phyloP scores from a whole-genome alignment of 495 filamentous ascomycete genomes.

The Podospora pseudocomata region DNA sequence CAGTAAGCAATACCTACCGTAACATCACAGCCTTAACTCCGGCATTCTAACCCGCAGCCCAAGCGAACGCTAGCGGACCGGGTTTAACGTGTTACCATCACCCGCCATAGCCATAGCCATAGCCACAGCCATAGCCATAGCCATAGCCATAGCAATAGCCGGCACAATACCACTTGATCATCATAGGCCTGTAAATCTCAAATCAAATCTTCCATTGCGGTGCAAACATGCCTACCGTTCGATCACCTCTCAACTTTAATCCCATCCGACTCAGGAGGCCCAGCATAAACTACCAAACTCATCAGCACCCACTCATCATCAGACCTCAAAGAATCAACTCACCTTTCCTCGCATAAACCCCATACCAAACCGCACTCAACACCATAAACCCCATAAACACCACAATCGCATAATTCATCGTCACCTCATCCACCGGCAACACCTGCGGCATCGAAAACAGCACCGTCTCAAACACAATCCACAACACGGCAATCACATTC shows the following conservation, averaged over 20 bases:
- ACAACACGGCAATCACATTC: constrained; percentile 49
- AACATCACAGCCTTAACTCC: no score
- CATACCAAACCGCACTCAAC: constrained; percentile 60
- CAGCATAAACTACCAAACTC: constrained; percentile 19
- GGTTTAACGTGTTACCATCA: no score
- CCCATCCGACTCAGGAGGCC: constrained; percentile 28
- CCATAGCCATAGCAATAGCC: no score
- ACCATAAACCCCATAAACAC: constrained; percentile 57
- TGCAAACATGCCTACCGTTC: no score
- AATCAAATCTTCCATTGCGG: no score
- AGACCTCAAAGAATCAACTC: constrained; percentile 3
- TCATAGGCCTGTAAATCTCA: no score
- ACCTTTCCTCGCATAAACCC: constrained; percentile 59
- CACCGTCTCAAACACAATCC: constrained; percentile 55
- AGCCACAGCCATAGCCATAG: no score
- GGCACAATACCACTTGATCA: no score
- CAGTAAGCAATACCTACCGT: no score
- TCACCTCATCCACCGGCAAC: constrained; percentile 53
- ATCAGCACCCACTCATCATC: background rate
- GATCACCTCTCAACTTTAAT: constrained; percentile 11
- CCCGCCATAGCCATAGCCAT: no score
- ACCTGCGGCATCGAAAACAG: constrained; percentile 58
- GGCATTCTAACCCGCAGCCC: no score
- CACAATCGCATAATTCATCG: constrained; percentile 59
- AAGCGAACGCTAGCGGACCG: no score